Evolutionary conservation across 73 alveolate species (phyloP).

Genomic region (Symbiodinium pilosum): DNA sequence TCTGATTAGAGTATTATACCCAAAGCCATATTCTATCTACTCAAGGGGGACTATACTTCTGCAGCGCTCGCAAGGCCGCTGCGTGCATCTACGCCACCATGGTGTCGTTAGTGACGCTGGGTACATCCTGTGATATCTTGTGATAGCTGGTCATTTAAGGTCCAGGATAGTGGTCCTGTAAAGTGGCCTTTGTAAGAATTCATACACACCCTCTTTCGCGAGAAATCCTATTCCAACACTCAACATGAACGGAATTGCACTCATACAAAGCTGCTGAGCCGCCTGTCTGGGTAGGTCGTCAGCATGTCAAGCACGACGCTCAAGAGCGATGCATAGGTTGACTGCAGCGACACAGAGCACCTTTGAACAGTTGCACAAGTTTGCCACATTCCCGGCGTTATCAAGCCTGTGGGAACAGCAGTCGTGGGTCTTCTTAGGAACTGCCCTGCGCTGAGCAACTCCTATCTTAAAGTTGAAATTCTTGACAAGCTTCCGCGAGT

Average conservation of each 20-base stretch:
- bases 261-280: too few species aligned
- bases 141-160: too few species aligned
- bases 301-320: constrained; percentile 38
- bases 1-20: too few species aligned
- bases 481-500: neutral
- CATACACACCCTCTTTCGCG: too few species aligned
- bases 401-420: neutral
- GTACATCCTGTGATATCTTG: too few species aligned
- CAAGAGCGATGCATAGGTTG: constrained; percentile 23
- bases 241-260: too few species aligned
- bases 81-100: neutral
- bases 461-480: neutral
- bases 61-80: neutral
- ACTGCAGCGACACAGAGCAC: constrained; percentile 53
- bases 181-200: too few species aligned
- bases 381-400: neutral
- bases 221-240: too few species aligned
- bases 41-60: too few species aligned
- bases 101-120: neutral
- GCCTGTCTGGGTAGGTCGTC: constrained; percentile 59
- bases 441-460: neutral
- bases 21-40: too few species aligned
- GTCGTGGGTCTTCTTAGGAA: neutral
- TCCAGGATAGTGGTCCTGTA: too few species aligned
- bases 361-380: neutral